Conservation (phyloP, 129 eudicot species). For the Arctium minus region DNA sequence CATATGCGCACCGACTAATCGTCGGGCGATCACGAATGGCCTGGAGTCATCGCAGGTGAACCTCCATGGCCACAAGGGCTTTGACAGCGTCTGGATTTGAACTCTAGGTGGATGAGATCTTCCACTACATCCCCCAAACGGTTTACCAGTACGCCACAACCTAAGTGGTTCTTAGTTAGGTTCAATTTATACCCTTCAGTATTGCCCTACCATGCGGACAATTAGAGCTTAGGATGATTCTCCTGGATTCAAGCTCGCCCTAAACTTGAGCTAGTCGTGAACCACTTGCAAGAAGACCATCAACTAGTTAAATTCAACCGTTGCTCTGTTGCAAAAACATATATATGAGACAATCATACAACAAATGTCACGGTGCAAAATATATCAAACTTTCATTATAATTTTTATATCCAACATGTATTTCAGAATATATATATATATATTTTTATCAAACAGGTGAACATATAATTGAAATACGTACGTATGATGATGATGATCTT, state of each 20-base stretch:
- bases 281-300: neutral
- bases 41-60: too few species aligned
- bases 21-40: too few species aligned
- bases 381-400: neutral
- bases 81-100: too few species aligned
- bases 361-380: neutral
- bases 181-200: neutral
- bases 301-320: neutral
- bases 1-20: too few species aligned
- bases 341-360: too few species aligned
- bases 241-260: neutral
- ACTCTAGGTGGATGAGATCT: too few species aligned
- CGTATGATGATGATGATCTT: neutral
- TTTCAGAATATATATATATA: too few species aligned
- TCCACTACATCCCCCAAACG: too few species aligned
- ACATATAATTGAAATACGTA: neutral
- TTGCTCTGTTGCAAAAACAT: too few species aligned
- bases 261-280: neutral
- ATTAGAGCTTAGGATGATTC: neutral
- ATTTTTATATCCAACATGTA: too few species aligned
- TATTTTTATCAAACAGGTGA: neutral
- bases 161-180: neutral
- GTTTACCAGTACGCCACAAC: too few species aligned
- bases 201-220: neutral
- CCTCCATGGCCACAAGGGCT: too few species aligned